Conservation (phyloP, 345 rosid genomes). For the Physaria fendleri region DNA sequence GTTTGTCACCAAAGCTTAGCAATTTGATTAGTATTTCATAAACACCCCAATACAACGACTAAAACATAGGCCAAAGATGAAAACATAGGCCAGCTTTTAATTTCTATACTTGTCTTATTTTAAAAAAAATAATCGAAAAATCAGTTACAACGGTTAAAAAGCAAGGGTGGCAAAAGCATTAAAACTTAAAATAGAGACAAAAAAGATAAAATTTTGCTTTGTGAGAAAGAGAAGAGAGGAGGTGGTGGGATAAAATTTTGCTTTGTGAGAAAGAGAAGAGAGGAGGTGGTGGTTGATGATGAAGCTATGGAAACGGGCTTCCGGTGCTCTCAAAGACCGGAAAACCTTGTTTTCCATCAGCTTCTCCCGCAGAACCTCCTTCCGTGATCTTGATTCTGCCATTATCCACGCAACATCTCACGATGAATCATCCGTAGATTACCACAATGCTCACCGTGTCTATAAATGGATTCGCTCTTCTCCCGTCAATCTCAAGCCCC, state of each 20-base stretch:
- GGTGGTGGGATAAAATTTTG: not conserved
- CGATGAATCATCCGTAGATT: constrained; percentile 49
- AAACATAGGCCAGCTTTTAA: constrained; percentile 10
- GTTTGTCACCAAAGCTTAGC: too few relatives aligned
- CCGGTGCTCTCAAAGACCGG: constrained; percentile 72
- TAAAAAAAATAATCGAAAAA: constrained; percentile 18
- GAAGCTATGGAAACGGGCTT: constrained; percentile 67
- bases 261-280: not conserved
- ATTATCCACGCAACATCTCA: constrained; percentile 83
- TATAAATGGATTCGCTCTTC: constrained; percentile 65
- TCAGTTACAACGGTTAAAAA: constrained; percentile 25
- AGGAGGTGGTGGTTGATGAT: constrained; percentile 30
- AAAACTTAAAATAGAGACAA: constrained; percentile 22
- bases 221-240: not conserved
- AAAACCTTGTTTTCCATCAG: constrained; percentile 46
- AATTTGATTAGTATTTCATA: too few relatives aligned
- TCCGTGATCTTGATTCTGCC: constrained; percentile 51
- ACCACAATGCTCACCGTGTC: constrained; percentile 52
- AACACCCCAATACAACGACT: too few relatives aligned
- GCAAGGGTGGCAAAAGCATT: constrained; percentile 4
- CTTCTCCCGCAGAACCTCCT: constrained; percentile 32
- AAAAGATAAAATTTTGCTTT: not conserved
- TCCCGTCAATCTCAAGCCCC: constrained; percentile 48
- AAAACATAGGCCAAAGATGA: too few relatives aligned
- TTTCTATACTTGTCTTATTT: constrained; percentile 10